Evolutionary conservation across 2,329 filamentous ascomycete species (phyloP), one percentile per base, ranked within the genome.

Genomic region (Peltaster fructicola): DNA sequence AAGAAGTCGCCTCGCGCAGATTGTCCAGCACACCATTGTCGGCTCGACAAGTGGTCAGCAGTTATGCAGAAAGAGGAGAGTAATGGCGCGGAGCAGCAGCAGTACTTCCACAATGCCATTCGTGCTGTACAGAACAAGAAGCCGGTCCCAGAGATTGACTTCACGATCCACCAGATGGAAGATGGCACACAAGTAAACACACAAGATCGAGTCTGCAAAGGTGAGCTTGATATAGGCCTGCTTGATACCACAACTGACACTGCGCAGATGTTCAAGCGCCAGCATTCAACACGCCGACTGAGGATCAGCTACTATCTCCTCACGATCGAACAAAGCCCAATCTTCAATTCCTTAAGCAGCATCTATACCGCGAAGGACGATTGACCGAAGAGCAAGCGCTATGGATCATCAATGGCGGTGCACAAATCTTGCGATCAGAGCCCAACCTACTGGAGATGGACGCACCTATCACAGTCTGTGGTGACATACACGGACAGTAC

Each of bases 361-460:
- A 98, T 52, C 90, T 98, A 56, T 95, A 93, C 53, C 76, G 88
- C 37, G 88, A 98, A 61, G 88, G 88, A 33, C 81, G 88, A 40
- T 63, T 98, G 50, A 95, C 85, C 22, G 84, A 98, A 52, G 85
- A 95, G 44, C 88, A 98, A 60, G 88, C 88, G 30, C 62, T 98
- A 53, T 95, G 76, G 73, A 98, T 98, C 44, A 73, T 98, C 51
- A 69, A 71, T 43, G 73, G 75, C 41, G 88, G 85, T 34, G 82
- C 81, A 28, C 78, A 93, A 52, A 58, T 98, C 24, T 64, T 98
- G 44, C 76, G 75, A 47, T 65, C 74, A 34, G 88, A 98, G 58
- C 85, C 88, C 37, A 98, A 95, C 53, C 63, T 98, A 37, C 65
- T 98, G 39, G 88, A 98, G 63, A 98, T 98, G 88, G 88, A 98